Conservation (phyloP, 495 filamentous ascomycete species). For the Annulohypoxylon moriforme region DNA sequence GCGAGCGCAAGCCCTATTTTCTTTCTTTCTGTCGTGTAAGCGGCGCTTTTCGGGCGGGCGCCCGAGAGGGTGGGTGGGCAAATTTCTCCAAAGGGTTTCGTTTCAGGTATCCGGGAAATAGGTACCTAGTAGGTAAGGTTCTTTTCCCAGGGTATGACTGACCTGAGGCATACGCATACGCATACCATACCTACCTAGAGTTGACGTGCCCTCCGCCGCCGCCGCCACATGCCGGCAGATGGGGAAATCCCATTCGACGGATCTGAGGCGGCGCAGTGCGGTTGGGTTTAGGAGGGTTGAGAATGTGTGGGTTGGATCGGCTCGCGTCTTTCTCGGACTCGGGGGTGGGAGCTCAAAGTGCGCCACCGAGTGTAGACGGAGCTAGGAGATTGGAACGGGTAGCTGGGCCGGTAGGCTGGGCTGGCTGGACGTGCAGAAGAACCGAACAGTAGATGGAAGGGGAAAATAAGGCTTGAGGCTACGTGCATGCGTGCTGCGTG, state of each 20-base stretch:
- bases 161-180: neutral
- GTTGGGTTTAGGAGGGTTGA: neutral
- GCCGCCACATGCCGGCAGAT: neutral
- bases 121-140: neutral
- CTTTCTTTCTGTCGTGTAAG: neutral
- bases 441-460: too few species aligned
- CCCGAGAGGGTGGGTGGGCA: neutral
- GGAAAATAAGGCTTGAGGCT: neutral
- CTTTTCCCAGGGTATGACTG: neutral
- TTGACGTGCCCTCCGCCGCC: neutral
- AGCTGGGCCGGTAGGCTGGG: neutral
- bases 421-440: neutral
- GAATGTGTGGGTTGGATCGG: too few species aligned
- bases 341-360: neutral
- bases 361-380: neutral
- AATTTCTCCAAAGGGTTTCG: too few species aligned
- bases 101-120: neutral
- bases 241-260: neutral
- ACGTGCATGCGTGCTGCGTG: neutral
- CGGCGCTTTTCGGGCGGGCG: neutral
- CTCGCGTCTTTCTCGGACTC: neutral
- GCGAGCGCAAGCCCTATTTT: too few species aligned
- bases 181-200: too few species aligned
- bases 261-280: neutral
- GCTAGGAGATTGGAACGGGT: neutral